phyloP scores from a whole-genome alignment of 2,329 filamentous ascomycete genomes.

The Nemania serpens region DNA sequence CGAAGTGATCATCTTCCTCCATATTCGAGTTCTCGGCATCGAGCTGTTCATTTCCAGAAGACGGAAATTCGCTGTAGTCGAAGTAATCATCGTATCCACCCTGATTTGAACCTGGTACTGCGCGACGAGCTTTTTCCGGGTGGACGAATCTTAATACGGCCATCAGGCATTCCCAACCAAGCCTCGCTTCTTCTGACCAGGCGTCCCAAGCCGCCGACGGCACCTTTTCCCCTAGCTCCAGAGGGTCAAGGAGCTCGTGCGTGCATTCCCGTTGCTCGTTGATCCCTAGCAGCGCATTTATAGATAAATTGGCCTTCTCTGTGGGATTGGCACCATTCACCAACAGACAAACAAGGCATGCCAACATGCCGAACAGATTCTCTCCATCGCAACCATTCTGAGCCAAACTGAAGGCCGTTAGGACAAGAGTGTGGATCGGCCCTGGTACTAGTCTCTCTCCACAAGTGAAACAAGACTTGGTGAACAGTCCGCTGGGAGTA shows the following conservation, averaged over 20 bases:
- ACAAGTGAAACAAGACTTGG: constrained; percentile 37
- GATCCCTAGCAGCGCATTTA: background rate
- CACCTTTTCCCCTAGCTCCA: background rate
- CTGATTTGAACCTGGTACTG: background rate
- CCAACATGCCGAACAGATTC: constrained; percentile 46
- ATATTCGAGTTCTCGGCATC: too few species aligned
- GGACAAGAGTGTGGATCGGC: constrained; percentile 45
- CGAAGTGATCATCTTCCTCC: too few species aligned
- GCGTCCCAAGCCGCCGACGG: background rate
- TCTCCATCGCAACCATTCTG: constrained; percentile 40
- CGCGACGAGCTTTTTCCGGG: background rate
- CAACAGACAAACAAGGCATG: constrained; percentile 43
- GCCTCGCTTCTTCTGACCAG: constrained; percentile 4
- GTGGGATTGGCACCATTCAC: constrained; percentile 32
- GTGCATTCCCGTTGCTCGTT: background rate
- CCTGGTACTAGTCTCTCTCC: constrained; percentile 39
- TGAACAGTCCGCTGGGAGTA: constrained; percentile 27
- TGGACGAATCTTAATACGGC: constrained; percentile 2
- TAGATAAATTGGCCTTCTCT: background rate
- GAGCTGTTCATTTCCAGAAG: background rate
- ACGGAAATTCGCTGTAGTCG: background rate
- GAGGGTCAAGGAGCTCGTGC: background rate
- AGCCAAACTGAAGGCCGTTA: constrained; percentile 43
- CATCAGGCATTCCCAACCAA: constrained; percentile 7
- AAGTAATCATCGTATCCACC: background rate